A percentile compares a stretch with the other conserved stretches of the same genome.
Conservation (phyloP, 2,329 filamentous ascomycete species). For the Knoxdaviesia proteae region DNA sequence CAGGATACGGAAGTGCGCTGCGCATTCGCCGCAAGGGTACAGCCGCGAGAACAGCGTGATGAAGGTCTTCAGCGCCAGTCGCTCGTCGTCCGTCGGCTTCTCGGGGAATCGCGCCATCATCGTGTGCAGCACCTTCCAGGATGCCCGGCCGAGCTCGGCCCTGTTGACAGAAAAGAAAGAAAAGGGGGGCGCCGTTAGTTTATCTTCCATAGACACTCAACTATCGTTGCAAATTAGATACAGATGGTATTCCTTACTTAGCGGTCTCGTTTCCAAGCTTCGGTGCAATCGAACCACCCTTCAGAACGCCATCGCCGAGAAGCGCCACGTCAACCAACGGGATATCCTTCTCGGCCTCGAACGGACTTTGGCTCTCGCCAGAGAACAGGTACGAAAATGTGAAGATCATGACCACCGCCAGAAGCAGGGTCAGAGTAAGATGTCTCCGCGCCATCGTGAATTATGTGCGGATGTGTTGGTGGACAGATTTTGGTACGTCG, state of each 20-base stretch:
- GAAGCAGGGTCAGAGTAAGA: constrained; percentile 28
- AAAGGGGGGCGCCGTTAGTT: too few species aligned
- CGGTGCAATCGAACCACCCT: constrained; percentile 53
- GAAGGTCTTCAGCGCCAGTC: constrained; percentile 40
- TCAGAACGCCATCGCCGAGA: constrained; percentile 29
- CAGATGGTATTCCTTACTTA: constrained; percentile 30
- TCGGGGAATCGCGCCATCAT: constrained; percentile 52
- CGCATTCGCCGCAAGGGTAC: constrained; percentile 52
- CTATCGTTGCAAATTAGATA: too few species aligned
- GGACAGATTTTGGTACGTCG: neutral
- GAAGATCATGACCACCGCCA: constrained; percentile 33
- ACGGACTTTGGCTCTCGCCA: constrained; percentile 10
- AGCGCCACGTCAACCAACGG: constrained; percentile 17
- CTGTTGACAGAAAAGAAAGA: constrained; percentile 11
- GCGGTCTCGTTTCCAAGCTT: constrained; percentile 67
- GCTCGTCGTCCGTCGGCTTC: constrained; percentile 39
- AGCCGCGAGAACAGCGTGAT: constrained; percentile 46
- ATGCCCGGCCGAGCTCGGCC: constrained; percentile 44
- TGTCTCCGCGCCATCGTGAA: constrained; percentile 29
- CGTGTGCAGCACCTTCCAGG: constrained; percentile 51
- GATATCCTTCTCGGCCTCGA: constrained; percentile 1
- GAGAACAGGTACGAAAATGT: constrained; percentile 39
- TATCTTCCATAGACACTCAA: too few species aligned
- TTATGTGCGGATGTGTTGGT: neutral
- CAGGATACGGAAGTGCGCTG: constrained; percentile 42